A percentile compares a stretch with the other conserved stretches of the same genome.
Conservation (phyloP, 768 basidiomycete genomes). For the Fistulinella prunicolor region DNA sequence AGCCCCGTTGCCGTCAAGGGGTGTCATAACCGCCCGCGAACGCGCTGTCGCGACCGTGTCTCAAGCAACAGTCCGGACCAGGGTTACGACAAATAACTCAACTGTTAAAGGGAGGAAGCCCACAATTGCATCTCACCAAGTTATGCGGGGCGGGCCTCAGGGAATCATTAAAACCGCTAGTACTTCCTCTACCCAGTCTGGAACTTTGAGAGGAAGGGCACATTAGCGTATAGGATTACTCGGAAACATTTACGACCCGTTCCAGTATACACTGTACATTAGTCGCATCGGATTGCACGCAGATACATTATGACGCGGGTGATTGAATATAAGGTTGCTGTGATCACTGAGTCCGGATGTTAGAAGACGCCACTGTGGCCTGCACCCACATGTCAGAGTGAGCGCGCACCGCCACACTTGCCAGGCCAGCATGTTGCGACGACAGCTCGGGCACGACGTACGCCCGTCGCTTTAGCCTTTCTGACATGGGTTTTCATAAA, state of each 20-base stretch:
- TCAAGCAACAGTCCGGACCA: slow-evolving; percentile 9
- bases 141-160: slow-evolving; percentile 8
- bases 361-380: no score
- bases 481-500: slow-evolving; percentile 2
- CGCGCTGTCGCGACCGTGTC: slow-evolving; percentile 11
- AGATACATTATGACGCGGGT: no score
- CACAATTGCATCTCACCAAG: slow-evolving; percentile 7
- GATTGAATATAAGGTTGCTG: background rate
- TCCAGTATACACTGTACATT: slow-evolving; percentile 23
- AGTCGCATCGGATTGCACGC: slow-evolving; percentile 14
- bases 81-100: slow-evolving; percentile 4
- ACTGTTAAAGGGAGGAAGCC: slow-evolving; percentile 17
- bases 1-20: slow-evolving; percentile 9
- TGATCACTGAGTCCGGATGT: background rate
- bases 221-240: slow-evolving; percentile 6
- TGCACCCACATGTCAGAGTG: no score
- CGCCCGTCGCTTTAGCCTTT: no score
- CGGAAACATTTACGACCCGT: background rate
- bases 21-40: slow-evolving; percentile 2
- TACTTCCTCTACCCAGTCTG: slow-evolving; percentile 28
- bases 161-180: slow-evolving; percentile 20
- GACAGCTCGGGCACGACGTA: no score
- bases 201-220: slow-evolving; percentile 19
- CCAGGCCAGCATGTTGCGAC: no score
- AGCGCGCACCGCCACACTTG: no score